Evolutionary conservation across 352 stramenopile genomes (phyloP).

Genomic region (Globisporangium canariense): DNA sequence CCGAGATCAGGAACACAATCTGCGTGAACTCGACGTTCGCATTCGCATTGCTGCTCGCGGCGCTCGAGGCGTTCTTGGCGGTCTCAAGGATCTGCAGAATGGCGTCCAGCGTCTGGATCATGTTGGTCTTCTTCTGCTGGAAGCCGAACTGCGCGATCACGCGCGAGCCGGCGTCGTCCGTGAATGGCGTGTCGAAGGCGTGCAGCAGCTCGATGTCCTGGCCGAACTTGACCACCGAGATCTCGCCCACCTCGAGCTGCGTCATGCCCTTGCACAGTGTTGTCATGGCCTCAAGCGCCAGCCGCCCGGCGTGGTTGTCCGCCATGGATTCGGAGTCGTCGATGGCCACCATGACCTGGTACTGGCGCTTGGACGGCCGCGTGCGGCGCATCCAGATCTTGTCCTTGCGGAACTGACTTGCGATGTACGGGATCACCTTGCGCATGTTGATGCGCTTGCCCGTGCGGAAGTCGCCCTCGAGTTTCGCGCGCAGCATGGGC

Average conservation of each 20-base stretch:
- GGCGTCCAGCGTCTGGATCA: constrained; percentile 92
- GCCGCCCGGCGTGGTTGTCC: constrained; percentile 93
- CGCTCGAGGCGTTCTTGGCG: constrained; percentile 51
- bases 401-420: constrained; percentile 99
- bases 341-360: constrained; percentile 98
- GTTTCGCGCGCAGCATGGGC: constrained; percentile 96
- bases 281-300: constrained; percentile 95
- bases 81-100: constrained; percentile 91
- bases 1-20: constrained; percentile 99
- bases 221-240: constrained; percentile 94
- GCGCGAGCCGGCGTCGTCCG: constrained; percentile 92
- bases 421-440: constrained; percentile 99
- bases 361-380: constrained; percentile 97
- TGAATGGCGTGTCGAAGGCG: constrained; percentile 96
- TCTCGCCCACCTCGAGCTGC: constrained; percentile 96
- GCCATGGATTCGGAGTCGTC: constrained; percentile 99
- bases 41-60: constrained; percentile 40
- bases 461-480: constrained; percentile 98
- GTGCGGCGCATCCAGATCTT: constrained; percentile 99
- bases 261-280: constrained; percentile 97
- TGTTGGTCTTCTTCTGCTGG: constrained; percentile 96
- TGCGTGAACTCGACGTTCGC: constrained; percentile 89
- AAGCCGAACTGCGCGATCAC: constrained; percentile 97
- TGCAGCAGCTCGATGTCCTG: constrained; percentile 97
- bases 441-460: constrained; percentile 99